A percentile compares a stretch with the other conserved stretches of the same genome.
Evolutionary conservation across 2,329 filamentous ascomycete genomes (phyloP).

Genomic region (Trichoderma gracile): DNA sequence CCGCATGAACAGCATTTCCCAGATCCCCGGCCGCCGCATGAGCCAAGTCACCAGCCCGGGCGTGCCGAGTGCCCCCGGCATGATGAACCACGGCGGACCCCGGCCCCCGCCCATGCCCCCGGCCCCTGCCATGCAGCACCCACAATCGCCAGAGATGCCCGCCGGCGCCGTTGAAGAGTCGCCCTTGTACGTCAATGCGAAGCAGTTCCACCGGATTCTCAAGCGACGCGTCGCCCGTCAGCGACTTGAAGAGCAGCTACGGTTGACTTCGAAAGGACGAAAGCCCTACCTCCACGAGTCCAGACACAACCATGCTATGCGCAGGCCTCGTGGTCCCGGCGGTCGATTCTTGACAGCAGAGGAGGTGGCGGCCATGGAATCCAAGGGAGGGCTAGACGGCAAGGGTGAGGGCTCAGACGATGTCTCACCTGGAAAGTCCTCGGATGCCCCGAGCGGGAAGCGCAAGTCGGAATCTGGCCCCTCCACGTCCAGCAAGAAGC

Average conservation of each 20-base stretch:
- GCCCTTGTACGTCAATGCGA: conserved; percentile 95
- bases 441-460: conserved; percentile 51
- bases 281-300: conserved; percentile 98
- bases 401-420: conserved; percentile 39
- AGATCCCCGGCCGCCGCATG: conserved; percentile 66
- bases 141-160: conserved; percentile 78
- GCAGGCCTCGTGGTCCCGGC: conserved; percentile 86
- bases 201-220: conserved; percentile 96
- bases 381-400: conserved; percentile 53
- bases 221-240: conserved; percentile 92
- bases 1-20: conserved; percentile 64
- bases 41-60: conserved; percentile 77
- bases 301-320: conserved; percentile 97
- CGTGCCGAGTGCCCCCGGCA: conserved; percentile 70
- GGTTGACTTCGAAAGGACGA: conserved; percentile 89
- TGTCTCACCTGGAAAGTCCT: conserved; percentile 30
- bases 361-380: conserved; percentile 88
- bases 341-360: conserved; percentile 95
- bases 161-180: conserved; percentile 78
- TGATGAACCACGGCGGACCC: conserved; percentile 67
- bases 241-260: conserved; percentile 86
- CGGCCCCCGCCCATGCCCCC: conserved; percentile 61
- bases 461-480: conserved; percentile 59
- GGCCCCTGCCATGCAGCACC: conserved; percentile 65
- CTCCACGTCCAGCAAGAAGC: conserved; percentile 56